A percentile compares a stretch with the other conserved stretches of the same genome.
These are phyloP conservation scores for Sonneratia alba DNA, from an alignment of 345 rosid species.

Conservation along the genomic window DNA sequence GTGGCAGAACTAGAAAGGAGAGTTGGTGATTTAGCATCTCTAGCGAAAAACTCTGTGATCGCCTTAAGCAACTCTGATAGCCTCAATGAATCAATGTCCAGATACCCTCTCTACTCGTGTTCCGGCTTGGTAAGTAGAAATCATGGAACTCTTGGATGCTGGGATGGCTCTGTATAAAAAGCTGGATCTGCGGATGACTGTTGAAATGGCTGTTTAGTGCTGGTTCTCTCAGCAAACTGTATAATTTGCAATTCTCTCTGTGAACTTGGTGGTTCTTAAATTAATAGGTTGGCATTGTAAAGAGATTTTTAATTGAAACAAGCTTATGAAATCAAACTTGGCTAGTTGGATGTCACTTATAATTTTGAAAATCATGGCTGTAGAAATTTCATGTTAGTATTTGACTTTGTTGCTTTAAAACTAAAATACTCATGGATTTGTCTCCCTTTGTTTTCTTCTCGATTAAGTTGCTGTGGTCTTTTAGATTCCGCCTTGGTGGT, in stretches of 20 bases:
- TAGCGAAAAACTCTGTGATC: conserved; percentile 34
- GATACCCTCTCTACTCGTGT: conserved; percentile 27
- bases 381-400: neutral
- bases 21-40: conserved; percentile 43
- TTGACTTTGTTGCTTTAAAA: neutral
- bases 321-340: neutral
- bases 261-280: neutral
- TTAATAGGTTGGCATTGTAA: neutral
- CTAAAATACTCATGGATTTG: neutral
- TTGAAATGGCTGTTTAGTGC: neutral
- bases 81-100: conserved; percentile 28
- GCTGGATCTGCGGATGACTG: neutral
- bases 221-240: neutral
- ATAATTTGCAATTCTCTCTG: neutral
- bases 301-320: neutral
- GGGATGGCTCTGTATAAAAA: neutral
- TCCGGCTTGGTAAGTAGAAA: conserved; percentile 43
- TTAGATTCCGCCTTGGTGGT: neutral
- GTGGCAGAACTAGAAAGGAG: conserved; percentile 53
- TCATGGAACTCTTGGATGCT: neutral
- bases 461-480: neutral
- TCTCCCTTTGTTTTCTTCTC: neutral
- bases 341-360: neutral
- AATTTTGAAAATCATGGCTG: neutral
- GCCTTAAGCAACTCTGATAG: conserved; percentile 28